phyloP scores from a whole-genome alignment of 352 stramenopile genomes.

The Phytophthora rubi region DNA sequence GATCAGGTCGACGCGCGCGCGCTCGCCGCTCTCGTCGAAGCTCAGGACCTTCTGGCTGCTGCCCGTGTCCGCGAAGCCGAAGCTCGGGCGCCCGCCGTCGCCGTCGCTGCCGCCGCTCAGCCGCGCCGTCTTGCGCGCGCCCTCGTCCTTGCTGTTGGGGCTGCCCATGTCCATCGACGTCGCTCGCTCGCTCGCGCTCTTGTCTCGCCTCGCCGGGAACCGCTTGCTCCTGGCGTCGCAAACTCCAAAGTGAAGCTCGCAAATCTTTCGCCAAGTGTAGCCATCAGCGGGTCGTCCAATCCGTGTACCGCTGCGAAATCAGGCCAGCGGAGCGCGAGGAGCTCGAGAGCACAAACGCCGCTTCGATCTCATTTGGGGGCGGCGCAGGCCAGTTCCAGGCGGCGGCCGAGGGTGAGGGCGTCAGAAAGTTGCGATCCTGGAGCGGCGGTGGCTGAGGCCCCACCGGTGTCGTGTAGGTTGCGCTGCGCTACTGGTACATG shows the following conservation, averaged over 20 bases:
- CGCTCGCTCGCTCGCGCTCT: not conserved
- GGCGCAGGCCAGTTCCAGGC: not conserved
- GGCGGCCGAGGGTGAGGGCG: not conserved
- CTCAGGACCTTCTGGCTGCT: constrained; percentile 27
- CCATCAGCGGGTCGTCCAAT: no score
- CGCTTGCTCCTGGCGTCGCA: not conserved
- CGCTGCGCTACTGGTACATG: no score
- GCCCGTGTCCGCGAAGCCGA: constrained; percentile 12
- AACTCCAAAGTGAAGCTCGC: constrained; percentile 20
- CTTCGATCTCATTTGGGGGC: not conserved
- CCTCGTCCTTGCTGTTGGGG: constrained; percentile 27
- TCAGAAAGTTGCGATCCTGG: not conserved
- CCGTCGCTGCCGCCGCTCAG: constrained; percentile 6
- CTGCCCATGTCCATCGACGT: constrained; percentile 20
- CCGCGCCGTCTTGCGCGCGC: constrained; percentile 8
- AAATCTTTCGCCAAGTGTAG: constrained; percentile 9
- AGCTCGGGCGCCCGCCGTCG: constrained; percentile 8
- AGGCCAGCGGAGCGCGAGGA: no score
- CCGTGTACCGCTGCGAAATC: no score
- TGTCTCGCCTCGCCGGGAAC: no score
- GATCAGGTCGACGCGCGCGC: constrained; percentile 14
- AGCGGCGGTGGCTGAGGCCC: no score
- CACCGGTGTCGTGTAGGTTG: no score
- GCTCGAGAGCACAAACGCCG: not conserved
- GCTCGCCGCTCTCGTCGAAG: constrained; percentile 24